Evolutionary conservation across 2,329 filamentous ascomycete species (phyloP).

Genomic region (Colletotrichum limetticola): DNA sequence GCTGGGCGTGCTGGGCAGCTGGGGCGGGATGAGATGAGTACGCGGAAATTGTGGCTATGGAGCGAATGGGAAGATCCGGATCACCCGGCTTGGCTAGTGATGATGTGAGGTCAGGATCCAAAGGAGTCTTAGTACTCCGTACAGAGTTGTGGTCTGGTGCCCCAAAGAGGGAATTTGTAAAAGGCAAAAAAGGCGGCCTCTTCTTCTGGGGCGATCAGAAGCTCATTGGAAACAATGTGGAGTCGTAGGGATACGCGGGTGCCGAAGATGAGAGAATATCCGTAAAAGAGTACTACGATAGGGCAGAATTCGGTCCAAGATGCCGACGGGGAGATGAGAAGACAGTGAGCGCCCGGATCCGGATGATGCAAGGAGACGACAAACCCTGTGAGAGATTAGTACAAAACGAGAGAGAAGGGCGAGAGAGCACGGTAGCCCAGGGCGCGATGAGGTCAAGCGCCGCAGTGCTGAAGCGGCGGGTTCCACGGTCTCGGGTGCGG

Average conservation of each 20-base stretch:
- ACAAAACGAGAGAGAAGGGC: background rate
- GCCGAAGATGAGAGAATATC: background rate
- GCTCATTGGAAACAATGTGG: background rate
- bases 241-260: slow-evolving; percentile 4
- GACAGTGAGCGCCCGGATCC: background rate
- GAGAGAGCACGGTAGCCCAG: background rate
- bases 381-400: slow-evolving; percentile 13
- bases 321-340: background rate
- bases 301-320: background rate
- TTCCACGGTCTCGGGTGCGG: slow-evolving; percentile 24
- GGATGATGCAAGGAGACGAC: background rate
- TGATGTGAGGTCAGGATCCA: slow-evolving; percentile 20
- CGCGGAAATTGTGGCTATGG: slow-evolving; percentile 28
- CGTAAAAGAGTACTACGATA: background rate
- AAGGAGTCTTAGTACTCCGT: background rate
- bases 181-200: background rate
- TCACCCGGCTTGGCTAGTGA: slow-evolving; percentile 26
- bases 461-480: background rate
- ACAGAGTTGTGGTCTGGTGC: background rate
- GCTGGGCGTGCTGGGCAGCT: slow-evolving; percentile 30
- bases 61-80: slow-evolving; percentile 28
- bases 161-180: background rate
- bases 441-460: slow-evolving; percentile 22
- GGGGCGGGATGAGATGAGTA: slow-evolving; percentile 9
- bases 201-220: background rate